phyloP scores from a whole-genome alignment of 495 filamentous ascomycete genomes.

The Monascus purpureus region DNA sequence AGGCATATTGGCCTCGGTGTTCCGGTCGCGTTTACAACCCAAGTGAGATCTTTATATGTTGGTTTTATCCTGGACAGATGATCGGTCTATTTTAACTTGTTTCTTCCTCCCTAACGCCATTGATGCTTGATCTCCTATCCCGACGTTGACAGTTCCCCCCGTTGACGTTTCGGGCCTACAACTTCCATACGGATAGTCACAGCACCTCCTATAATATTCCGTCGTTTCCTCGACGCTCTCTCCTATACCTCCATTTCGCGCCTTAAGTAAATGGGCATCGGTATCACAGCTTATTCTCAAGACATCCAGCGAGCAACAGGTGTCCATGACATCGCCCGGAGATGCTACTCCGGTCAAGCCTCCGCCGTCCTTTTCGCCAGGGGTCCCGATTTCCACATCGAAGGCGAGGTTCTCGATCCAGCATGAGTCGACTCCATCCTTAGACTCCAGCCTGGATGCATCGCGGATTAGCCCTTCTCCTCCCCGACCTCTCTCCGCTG shows the following conservation, averaged over 20 bases:
- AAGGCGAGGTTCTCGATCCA: slow-evolving; percentile 33
- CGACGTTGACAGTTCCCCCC: too few relatives aligned
- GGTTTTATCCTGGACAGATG: too few relatives aligned
- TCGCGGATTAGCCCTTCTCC: slow-evolving; percentile 38
- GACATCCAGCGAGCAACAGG: slow-evolving; percentile 5
- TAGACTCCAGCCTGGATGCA: slow-evolving; percentile 36
- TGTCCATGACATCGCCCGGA: slow-evolving; percentile 48
- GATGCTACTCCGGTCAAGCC: slow-evolving; percentile 48
- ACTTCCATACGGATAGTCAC: too few relatives aligned
- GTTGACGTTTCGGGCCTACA: too few relatives aligned
- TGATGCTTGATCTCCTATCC: too few relatives aligned
- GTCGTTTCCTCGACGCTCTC: too few relatives aligned
- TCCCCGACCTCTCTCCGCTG: slow-evolving; percentile 20
- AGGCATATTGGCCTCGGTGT: too few relatives aligned
- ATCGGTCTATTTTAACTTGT: too few relatives aligned
- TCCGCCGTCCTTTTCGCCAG: slow-evolving; percentile 41
- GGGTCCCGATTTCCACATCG: slow-evolving; percentile 36
- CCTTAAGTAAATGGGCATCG: background rate
- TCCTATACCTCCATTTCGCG: background rate
- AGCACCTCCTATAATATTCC: too few relatives aligned
- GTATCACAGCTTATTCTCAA: background rate
- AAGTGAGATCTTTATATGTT: too few relatives aligned
- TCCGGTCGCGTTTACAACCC: too few relatives aligned
- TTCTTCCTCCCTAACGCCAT: too few relatives aligned
- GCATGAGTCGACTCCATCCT: slow-evolving; percentile 23